phyloP scores from a whole-genome alignment of 768 basidiomycete species.

The Podaxis sp. region DNA sequence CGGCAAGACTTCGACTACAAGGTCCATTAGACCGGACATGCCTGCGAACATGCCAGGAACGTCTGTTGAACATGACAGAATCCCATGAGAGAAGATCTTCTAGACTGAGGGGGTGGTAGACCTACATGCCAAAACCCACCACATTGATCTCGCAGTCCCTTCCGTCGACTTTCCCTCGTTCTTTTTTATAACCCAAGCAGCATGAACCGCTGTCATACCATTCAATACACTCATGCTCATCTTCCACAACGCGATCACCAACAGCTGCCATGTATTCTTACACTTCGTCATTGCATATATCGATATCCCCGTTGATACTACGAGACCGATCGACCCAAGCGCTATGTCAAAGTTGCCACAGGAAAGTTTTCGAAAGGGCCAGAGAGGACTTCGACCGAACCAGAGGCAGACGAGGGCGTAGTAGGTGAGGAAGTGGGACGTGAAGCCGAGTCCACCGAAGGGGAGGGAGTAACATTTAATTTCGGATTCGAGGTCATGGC shows the following conservation, averaged over 20 bases:
- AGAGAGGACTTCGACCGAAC: not conserved
- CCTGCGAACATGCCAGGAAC: constrained; percentile 32
- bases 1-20: constrained; percentile 25
- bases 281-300: constrained; percentile 2
- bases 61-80: constrained; percentile 17
- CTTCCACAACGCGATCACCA: constrained; percentile 22
- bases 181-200: too few species aligned
- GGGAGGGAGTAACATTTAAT: constrained; percentile 16
- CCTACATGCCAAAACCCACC: constrained; percentile 12
- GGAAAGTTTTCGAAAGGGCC: too few species aligned
- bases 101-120: not conserved
- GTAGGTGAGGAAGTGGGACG: constrained; percentile 15
- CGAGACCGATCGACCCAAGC: not conserved
- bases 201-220: too few species aligned
- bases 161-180: not conserved
- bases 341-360: too few species aligned
- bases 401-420: constrained; percentile 14
- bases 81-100: too few species aligned
- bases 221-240: constrained; percentile 20
- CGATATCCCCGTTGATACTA: not conserved
- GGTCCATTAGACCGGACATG: constrained; percentile 31
- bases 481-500: too few species aligned
- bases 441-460: constrained; percentile 15
- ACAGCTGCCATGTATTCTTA: constrained; percentile 19
- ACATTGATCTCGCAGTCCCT: not conserved